phyloP scores from a whole-genome alignment of 139 green algal genomes.

The Chlamydomonas urium region DNA sequence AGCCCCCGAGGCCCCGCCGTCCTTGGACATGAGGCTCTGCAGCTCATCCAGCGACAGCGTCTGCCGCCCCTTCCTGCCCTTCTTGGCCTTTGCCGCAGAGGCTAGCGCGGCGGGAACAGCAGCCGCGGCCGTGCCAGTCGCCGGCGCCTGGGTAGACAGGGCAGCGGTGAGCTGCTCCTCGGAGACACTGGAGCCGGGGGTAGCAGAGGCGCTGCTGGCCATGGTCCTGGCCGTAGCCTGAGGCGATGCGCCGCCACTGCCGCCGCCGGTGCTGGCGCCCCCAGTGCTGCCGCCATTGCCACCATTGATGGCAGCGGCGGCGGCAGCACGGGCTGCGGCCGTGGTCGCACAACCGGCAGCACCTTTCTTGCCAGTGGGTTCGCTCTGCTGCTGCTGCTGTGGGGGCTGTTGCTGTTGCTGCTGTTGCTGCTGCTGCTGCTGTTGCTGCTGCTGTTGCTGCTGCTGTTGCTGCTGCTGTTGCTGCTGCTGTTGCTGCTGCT shows the following conservation, averaged over 20 bases:
- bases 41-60: constrained; percentile 6
- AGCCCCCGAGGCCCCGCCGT: background rate
- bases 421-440: constrained; percentile 1
- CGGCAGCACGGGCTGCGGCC: background rate
- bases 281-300: background rate
- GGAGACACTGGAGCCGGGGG: background rate
- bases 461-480: too few relatives aligned
- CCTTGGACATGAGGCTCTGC: background rate
- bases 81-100: background rate
- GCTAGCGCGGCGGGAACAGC: background rate
- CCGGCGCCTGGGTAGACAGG: background rate
- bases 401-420: background rate
- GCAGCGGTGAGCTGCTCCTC: background rate
- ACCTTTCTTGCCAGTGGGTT: too few relatives aligned
- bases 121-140: background rate
- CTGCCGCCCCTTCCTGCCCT: constrained; percentile 3
- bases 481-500: too few relatives aligned
- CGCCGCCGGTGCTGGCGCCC: background rate
- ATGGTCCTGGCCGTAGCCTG: background rate
- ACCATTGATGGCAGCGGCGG: background rate
- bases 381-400: background rate
- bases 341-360: too few relatives aligned
- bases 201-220: background rate
- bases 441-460: too few relatives aligned
- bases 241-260: too few relatives aligned